Evolutionary conservation across 768 basidiomycete species (phyloP).

Genomic region (Calvatia gigantea): DNA sequence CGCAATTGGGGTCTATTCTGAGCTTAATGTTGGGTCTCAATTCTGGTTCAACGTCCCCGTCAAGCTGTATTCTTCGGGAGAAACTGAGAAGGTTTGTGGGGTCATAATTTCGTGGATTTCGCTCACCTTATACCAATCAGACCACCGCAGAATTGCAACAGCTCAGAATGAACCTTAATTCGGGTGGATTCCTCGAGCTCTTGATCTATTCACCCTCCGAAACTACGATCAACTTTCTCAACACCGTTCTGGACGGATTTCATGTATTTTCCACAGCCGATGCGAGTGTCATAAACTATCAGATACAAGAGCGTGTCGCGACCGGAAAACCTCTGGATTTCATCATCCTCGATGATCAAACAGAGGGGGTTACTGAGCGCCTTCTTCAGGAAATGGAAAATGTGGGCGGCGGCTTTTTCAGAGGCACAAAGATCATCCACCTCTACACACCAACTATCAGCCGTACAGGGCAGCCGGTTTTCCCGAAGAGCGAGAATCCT

Average conservation of each 20-base stretch:
- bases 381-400: constrained; percentile 48
- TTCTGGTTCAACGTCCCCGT: constrained; percentile 78
- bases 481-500: constrained; percentile 44
- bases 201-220: constrained; percentile 58
- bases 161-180: constrained; percentile 44
- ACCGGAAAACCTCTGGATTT: constrained; percentile 49
- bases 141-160: constrained; percentile 42
- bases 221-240: constrained; percentile 53
- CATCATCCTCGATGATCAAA: constrained; percentile 64
- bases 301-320: constrained; percentile 28
- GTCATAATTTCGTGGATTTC: background rate
- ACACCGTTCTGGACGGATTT: constrained; percentile 56
- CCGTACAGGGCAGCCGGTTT: constrained; percentile 47
- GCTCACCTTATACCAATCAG: constrained; percentile 25
- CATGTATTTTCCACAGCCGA: constrained; percentile 42
- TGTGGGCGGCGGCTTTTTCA: constrained; percentile 31
- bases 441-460: constrained; percentile 70
- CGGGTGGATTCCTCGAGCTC: constrained; percentile 42
- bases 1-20: constrained; percentile 65
- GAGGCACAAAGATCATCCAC: constrained; percentile 64
- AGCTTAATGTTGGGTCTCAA: constrained; percentile 57
- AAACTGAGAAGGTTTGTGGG: constrained; percentile 49
- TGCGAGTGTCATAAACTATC: constrained; percentile 29
- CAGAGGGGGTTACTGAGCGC: constrained; percentile 53
- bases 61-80: constrained; percentile 50